Evolutionary conservation across 768 basidiomycete genomes (phyloP), one percentile per base, ranked within the genome.

Genomic region (Cystofilobasidium bisporidii): DNA sequence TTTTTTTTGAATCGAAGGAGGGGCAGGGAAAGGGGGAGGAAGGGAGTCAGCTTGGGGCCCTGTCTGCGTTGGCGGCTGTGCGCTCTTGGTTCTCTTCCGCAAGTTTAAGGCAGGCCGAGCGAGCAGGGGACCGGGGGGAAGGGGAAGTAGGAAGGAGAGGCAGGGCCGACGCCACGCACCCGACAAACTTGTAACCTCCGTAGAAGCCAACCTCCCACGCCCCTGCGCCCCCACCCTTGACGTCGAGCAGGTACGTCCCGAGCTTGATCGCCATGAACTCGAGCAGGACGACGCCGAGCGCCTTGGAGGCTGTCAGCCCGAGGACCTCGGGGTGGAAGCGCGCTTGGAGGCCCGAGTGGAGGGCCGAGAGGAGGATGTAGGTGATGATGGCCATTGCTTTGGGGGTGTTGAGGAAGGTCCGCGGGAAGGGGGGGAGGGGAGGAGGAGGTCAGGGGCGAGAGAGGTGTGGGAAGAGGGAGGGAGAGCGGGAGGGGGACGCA

Each of bases 171-270:
- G n/a, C n/a, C n/a, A 79, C 85, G 33, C 71, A 91, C 91, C 91
- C 94, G 33, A 97, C 89, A 73, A 99, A 98, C 75, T 99, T 98
- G 79, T 98, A 98, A 0, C 96, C 94, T 6, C 87, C 88, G 75
- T 97, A 98, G 0, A 93, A 89, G 36, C 96, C 78, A 58, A 98
- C 78, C 74, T 96, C 91, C 30, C 30, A 38, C 2, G 65, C 65
- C 8, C 56, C 88, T 87, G 30, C 80, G 81, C 11, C 81, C 78
- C 81, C 78, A 3, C 86, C 86, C 69, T 86, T 83, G 2, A 98
- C 90, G 69, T 90, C 91, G 59, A 98, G 83, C 60, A 97, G 79
- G 77, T 98, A 99, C 74, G 91, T 96, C 0, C 93, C 93, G 0
- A 89, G 81, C 74, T 90, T 89, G 70, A 99, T 87, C 69, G 89